Evolutionary conservation across 768 basidiomycete species (phyloP), one percentile per base, ranked within the genome.

Genomic region (Mycena chlorophos): DNA sequence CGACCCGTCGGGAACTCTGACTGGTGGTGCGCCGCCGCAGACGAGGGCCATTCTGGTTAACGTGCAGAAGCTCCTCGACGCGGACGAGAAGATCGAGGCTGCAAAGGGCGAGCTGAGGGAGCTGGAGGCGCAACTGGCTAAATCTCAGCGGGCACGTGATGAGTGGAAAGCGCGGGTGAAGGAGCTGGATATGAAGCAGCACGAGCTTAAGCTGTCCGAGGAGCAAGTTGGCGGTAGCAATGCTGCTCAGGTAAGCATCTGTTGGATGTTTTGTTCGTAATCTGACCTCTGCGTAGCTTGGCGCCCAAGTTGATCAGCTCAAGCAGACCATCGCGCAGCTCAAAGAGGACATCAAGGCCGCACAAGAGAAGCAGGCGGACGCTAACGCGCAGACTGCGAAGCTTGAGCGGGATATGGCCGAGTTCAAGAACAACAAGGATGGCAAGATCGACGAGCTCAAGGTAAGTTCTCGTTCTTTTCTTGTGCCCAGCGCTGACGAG

Each of bases 361-460:
- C 92, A 4, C 84, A 86, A 67, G 78, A 86, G 52, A 91, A 91
- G 66, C 91, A 96, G 69, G 83, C 82, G 65, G 78, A 73, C 5
- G 91, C 93, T 0, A 75, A 86, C 47, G 85, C 78, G 0, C 94
- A 98, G 56, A 82, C 84, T 68, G 86, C 86, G 73, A 91, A 88
- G 65, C 84, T 98, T 22, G 93, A 98, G 73, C 88, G 88, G 64
- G 97, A 99, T 68, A 98, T 99, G 94, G 84, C 84, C 52, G 97
- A 98, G 75, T 98, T 99, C 78, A 95, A 97, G 77, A 89, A 95
- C 72, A 95, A 99, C 75, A 97, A 97, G 69, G 97, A 98, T 49
- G 93, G 94, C 45, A 98, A 98, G 73, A 89, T 92, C 52, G 89
- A 88, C 17, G 90, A 98, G 68, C 82, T 98, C 60, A 97, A 95